Conservation (phyloP, 306 rosid species). For the Aeschynomene evenia region DNA sequence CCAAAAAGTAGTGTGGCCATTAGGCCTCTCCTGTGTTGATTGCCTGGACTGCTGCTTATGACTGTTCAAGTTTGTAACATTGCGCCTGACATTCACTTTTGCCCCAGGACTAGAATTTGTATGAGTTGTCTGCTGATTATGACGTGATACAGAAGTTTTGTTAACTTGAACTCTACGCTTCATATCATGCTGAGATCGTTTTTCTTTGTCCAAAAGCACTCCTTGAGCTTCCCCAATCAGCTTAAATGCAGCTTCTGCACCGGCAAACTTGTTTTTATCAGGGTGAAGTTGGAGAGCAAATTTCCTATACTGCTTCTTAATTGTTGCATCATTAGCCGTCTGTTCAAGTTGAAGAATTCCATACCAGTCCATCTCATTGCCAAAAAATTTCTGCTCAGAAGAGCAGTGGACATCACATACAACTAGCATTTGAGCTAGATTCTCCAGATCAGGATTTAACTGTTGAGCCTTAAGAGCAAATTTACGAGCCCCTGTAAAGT, state of each 20-base stretch:
- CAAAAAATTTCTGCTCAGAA: conserved; percentile 60
- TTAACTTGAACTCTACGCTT: conserved; percentile 41
- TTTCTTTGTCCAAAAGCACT: conserved; percentile 71
- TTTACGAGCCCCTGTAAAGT: conserved; percentile 78
- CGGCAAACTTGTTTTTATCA: conserved; percentile 85
- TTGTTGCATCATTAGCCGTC: conserved; percentile 64
- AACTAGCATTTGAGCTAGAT: conserved; percentile 73
- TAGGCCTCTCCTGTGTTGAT: conserved; percentile 34
- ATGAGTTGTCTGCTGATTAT: conserved; percentile 41
- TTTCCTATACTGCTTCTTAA: conserved; percentile 85
- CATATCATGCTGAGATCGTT: conserved; percentile 59
- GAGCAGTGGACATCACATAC: conserved; percentile 90
- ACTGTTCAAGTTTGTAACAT: conserved; percentile 36
- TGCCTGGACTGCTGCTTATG: conserved; percentile 41
- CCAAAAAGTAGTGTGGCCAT: conserved; percentile 68
- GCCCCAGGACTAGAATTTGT: conserved; percentile 32
- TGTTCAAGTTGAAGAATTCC: conserved; percentile 80
- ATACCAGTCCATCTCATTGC: conserved; percentile 83
- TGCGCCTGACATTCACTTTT: conserved; percentile 44
- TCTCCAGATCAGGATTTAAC: conserved; percentile 76
- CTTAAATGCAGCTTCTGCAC: conserved; percentile 98
- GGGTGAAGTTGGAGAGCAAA: conserved; percentile 94
- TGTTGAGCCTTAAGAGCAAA: conserved; percentile 71
- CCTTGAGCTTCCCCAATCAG: conserved; percentile 86
- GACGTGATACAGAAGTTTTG: conserved; percentile 39